Evolutionary conservation across 148 eudicot genomes (phyloP), one percentile per base, ranked within the genome.

Genomic region (Chenopodium album): DNA sequence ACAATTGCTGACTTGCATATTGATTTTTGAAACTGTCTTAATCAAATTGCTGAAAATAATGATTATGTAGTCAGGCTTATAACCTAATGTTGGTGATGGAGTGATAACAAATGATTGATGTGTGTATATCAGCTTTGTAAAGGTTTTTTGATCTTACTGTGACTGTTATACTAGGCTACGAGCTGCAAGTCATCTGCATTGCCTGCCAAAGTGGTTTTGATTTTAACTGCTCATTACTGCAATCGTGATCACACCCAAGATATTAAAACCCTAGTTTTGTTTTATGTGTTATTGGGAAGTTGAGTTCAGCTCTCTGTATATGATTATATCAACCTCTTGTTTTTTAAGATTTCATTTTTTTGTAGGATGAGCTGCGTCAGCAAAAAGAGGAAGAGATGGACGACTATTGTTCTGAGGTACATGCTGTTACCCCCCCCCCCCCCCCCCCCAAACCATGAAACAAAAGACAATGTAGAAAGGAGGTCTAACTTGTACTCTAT

Each of bases 341-440:
- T 52, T 70, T 14, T 67, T 44, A 1, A 68, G 20, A 59, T 12
- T 44, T 76, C 20, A 59, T 26, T 46, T 73, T 81, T 34, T 78
- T 88, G 76, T 83, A 96, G 99, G 98, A 97, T 86, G 98, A 97
- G 85, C 81, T 97, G 70, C 95, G 99, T 80, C 99, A 97, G 84
- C 92, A 89, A 72, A 88, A 89, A 88, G 99, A 97, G 85, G 99
- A 94, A 79, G 92, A 90, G 86, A 92, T 89, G 93, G 99, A 97
- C 87, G 99, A 97, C 88, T 97, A 97, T 82, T 94, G 99, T 73
- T 94, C 98, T 65, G 86, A 90, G 94, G 98, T 89, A 77, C 65
- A 31, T 73, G 84, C 44, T 65, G 23, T 60, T 62, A 47, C 26
- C 9, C n/a, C 1, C 4, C 32, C 10, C 71, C 20, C 26, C 46